Base-by-base conservation (phyloP, 768 basidiomycete genomes). In the Lactarius trivialis region DNA sequence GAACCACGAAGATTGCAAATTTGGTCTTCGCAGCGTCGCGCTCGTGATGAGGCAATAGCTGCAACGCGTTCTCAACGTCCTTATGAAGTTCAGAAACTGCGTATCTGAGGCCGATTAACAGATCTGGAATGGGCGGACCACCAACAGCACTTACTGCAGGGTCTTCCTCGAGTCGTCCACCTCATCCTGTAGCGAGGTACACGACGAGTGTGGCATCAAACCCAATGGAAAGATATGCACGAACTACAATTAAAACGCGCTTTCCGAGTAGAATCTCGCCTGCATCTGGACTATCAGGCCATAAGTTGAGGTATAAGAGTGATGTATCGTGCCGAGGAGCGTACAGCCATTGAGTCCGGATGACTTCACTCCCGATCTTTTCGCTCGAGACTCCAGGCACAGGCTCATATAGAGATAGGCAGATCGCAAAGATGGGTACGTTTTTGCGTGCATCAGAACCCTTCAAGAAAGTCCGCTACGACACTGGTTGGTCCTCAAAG, bases 401-500 rank as follows among this genome's bases (percentile, higher is more conserved):
- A 30, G 89, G 84, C 72, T 99, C 97, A 69, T 99, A 99, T 3
- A 99, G 80, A 6, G 93, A 95, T 34, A 99, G 83, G 2, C 97
- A 95, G 66, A 99, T 98, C 5, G 97, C 96, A 73, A 94, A 91
- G 66, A 98, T 97, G 52, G 92, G 90, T 56, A 98, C 85, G 60
- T 90, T 87, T 68, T 83, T 84, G 68, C 89, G 86, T 32, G 80
- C 81, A 2, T 82, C 78, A 19, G 81, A 74, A 70, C 85, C 81
- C 70, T 89, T 88, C 65, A 94, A 78, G 77, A 93, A 94, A 0
- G 94, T 95, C 55, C 93, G 85, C 88, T 91, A 61, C 39, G 56
- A 63, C 48, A 57, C 8, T 53, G 7, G 49, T 34, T 32, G 36
- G 37, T 19, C 12, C 53, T 3, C 56, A 43, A 34, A 21, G 17